phyloP scores from a whole-genome alignment of 2,329 filamentous ascomycete species.

The Talaromyces sp. region DNA sequence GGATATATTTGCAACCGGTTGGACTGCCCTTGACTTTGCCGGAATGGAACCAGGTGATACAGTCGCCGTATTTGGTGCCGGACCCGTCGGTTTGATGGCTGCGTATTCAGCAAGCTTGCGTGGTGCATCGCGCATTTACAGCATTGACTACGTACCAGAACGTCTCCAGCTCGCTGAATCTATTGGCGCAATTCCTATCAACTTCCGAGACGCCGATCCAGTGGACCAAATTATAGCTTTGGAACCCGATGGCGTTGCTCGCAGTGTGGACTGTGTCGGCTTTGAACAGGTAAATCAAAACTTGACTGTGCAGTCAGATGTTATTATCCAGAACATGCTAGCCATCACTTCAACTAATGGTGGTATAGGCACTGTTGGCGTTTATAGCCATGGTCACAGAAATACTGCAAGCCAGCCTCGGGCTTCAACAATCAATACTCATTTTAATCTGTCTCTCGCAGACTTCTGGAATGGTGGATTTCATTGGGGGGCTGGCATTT shows the following conservation, averaged over 20 bases:
- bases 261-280: slow-evolving; percentile 18
- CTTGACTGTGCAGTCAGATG: neutral
- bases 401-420: too few relatives aligned
- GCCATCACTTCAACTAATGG: too few relatives aligned
- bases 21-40: slow-evolving; percentile 39
- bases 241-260: slow-evolving; percentile 20
- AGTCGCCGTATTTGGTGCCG: neutral
- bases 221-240: slow-evolving; percentile 26
- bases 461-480: too few relatives aligned
- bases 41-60: slow-evolving; percentile 42
- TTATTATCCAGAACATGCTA: neutral
- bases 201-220: slow-evolving; percentile 62
- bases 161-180: slow-evolving; percentile 62
- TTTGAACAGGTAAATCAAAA: slow-evolving; percentile 13
- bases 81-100: neutral
- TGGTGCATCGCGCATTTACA: slow-evolving; percentile 51
- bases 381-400: too few relatives aligned
- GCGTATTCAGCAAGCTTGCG: neutral
- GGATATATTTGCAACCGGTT: slow-evolving; percentile 46
- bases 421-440: too few relatives aligned
- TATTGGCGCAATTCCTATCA: slow-evolving; percentile 59
- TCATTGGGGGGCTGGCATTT: too few relatives aligned
- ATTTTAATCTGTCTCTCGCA: too few relatives aligned
- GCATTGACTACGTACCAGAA: slow-evolving; percentile 64
- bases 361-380: too few relatives aligned